These are phyloP conservation scores for Suillus plorans DNA, from an alignment of 768 basidiomycete genomes.

Conservation along the genomic window DNA sequence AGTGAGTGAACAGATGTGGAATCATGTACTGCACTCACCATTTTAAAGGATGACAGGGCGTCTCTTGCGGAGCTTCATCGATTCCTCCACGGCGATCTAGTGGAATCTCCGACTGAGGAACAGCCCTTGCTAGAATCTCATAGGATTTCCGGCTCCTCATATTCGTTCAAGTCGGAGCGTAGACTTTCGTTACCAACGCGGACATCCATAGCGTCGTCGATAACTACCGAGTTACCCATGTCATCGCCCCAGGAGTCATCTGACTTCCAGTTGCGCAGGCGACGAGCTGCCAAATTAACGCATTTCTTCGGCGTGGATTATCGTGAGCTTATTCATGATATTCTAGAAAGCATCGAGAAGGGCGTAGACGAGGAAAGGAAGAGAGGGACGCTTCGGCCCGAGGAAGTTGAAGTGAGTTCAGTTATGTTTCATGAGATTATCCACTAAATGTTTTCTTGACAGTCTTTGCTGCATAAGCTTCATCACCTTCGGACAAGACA, in stretches of 20 bases:
- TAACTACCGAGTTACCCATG: slow-evolving; percentile 50
- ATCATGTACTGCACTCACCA: slow-evolving; percentile 6
- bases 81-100: slow-evolving; percentile 46
- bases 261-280: slow-evolving; percentile 67
- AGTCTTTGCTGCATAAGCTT: slow-evolving; percentile 36
- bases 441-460: slow-evolving; percentile 13
- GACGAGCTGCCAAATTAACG: slow-evolving; percentile 79
- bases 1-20: slow-evolving; percentile 43
- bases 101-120: slow-evolving; percentile 23
- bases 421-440: not conserved
- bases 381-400: slow-evolving; percentile 60
- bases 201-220: slow-evolving; percentile 62
- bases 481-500: slow-evolving; percentile 27
- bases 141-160: slow-evolving; percentile 33
- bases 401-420: slow-evolving; percentile 67
- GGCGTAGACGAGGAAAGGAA: slow-evolving; percentile 68
- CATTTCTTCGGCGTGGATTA: slow-evolving; percentile 90
- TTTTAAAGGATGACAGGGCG: slow-evolving; percentile 65
- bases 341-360: slow-evolving; percentile 79
- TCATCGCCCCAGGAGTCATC: slow-evolving; percentile 38
- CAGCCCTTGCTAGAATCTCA: slow-evolving; percentile 18
- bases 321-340: slow-evolving; percentile 70
- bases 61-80: slow-evolving; percentile 76
- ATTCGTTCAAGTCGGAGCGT: slow-evolving; percentile 56
- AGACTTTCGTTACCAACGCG: slow-evolving; percentile 68